Percentiles rank a stretch among this genome's conserved stretches.
phyloP scores from a whole-genome alignment of 371 early-diverging fungal species.

The Aphelidium insulamus region DNA sequence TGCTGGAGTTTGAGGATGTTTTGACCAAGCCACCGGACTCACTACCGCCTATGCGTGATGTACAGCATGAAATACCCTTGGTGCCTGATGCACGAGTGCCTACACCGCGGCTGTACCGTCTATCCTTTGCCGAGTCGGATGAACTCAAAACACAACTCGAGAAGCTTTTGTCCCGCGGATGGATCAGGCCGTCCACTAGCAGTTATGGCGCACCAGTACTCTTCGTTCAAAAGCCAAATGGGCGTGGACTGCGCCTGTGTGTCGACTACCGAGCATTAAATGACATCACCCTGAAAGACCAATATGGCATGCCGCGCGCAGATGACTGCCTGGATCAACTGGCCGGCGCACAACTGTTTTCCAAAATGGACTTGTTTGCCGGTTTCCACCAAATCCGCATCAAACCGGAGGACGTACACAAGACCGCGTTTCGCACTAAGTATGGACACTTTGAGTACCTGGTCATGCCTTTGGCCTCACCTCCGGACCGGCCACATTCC shows the following conservation, averaged over 20 bases:
- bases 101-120: too few relatives aligned
- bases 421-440: slow-evolving; percentile 7
- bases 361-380: slow-evolving; percentile 11
- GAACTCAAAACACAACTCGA: slow-evolving; percentile 11
- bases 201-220: slow-evolving; percentile 13
- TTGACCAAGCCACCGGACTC: too few relatives aligned
- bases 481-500: slow-evolving; percentile 17
- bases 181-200: slow-evolving; percentile 8
- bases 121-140: slow-evolving; percentile 8
- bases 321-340: slow-evolving; percentile 10
- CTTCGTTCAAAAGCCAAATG: slow-evolving; percentile 16
- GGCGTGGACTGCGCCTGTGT: slow-evolving; percentile 14
- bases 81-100: too few relatives aligned
- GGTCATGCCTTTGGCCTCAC: slow-evolving; percentile 16
- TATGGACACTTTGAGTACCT: slow-evolving; percentile 16
- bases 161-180: slow-evolving; percentile 6
- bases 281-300: slow-evolving; percentile 14
- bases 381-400: slow-evolving; percentile 19
- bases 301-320: slow-evolving; percentile 13
- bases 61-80: too few relatives aligned
- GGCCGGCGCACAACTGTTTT: slow-evolving; percentile 7
- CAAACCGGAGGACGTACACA: slow-evolving; percentile 1
- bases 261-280: slow-evolving; percentile 23
- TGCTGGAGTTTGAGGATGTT: too few relatives aligned
- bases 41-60: too few relatives aligned